Percentiles rank a stretch among this genome's conserved stretches.
Conservation (phyloP, 176 grass and related monocot genomes). For the Aegilops bicornis region DNA sequence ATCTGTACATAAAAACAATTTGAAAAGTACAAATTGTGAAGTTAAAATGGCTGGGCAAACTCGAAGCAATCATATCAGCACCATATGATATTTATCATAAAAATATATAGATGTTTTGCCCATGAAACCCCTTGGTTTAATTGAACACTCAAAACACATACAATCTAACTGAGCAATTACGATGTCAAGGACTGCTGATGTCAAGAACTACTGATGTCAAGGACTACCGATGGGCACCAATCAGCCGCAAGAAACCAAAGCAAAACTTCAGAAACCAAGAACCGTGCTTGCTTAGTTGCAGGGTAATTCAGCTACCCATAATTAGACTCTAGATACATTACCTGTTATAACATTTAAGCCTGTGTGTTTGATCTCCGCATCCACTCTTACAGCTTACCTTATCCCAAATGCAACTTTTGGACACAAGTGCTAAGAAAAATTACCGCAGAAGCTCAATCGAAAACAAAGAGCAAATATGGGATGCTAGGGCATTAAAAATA, state of each 20-base stretch:
- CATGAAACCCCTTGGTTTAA: not conserved
- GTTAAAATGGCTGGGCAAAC: no score
- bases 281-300: no score
- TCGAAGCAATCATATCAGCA: not conserved
- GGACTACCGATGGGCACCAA: no score
- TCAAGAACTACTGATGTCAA: no score
- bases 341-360: not conserved
- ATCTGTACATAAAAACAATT: no score
- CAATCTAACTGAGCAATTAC: not conserved
- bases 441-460: slow-evolving; percentile 2
- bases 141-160: not conserved
- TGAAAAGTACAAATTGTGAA: no score
- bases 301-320: not conserved
- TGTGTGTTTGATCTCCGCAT: not conserved
- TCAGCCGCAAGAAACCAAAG: no score
- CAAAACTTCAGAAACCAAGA: no score
- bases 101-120: not conserved
- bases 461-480: slow-evolving; percentile 30
- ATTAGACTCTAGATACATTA: not conserved
- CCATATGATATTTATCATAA: not conserved
- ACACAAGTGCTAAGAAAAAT: not conserved
- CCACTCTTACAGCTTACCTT: not conserved
- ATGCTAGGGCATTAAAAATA: slow-evolving; percentile 6
- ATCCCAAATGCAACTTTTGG: not conserved
- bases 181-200: not conserved